Conservation (phyloP, 352 stramenopile species). For the Phytopythium sindhum region DNA sequence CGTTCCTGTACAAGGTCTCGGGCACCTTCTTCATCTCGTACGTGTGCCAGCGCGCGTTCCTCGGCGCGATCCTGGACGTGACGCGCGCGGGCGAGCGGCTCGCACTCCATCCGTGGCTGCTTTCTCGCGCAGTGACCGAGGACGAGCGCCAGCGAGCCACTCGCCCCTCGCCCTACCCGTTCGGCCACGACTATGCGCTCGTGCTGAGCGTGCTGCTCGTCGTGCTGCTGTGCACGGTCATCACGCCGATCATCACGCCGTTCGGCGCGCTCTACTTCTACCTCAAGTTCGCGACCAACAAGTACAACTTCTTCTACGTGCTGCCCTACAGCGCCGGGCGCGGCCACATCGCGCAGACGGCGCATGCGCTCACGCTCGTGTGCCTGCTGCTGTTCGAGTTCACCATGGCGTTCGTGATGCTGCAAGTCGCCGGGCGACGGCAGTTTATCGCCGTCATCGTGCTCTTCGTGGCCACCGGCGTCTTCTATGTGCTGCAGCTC, state of each 20-base stretch:
- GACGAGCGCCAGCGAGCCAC: conserved; percentile 45
- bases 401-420: conserved; percentile 68
- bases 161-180: conserved; percentile 59
- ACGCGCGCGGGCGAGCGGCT: conserved; percentile 59
- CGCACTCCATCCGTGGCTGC: conserved; percentile 67
- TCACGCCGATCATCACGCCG: conserved; percentile 74
- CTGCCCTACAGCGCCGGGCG: conserved; percentile 61
- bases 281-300: conserved; percentile 63
- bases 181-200: conserved; percentile 76
- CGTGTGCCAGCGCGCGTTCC: conserved; percentile 74
- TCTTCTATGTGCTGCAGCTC: conserved; percentile 53
- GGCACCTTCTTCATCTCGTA: conserved; percentile 88
- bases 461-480: conserved; percentile 36
- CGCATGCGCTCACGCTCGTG: conserved; percentile 58
- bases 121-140: conserved; percentile 55
- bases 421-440: conserved; percentile 48
- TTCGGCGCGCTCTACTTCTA: conserved; percentile 83
- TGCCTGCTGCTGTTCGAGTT: conserved; percentile 73
- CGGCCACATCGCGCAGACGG: conserved; percentile 61
- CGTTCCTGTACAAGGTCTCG: conserved; percentile 80
- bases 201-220: conserved; percentile 79
- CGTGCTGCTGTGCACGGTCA: conserved; percentile 66
- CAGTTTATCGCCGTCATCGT: conserved; percentile 64
- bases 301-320: conserved; percentile 86
- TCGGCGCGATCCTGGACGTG: conserved; percentile 71